phyloP scores from a whole-genome alignment of 164 flowering plant species.

The Tetracentron sinense region DNA sequence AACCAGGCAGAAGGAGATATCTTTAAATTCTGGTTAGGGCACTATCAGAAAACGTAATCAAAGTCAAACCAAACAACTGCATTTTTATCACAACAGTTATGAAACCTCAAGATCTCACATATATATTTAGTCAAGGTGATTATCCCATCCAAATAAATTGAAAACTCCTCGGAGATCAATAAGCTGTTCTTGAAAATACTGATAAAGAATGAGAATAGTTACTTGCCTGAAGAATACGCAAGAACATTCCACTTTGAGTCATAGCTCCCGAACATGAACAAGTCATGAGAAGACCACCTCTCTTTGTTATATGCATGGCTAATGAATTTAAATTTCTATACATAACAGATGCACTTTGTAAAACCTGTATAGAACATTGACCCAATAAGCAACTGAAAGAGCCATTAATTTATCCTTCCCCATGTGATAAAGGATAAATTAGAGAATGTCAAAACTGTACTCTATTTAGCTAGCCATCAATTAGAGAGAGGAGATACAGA shows the following conservation, averaged over 20 bases:
- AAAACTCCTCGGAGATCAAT: neutral
- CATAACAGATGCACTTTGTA: conserved; percentile 84
- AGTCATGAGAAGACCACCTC: conserved; percentile 95
- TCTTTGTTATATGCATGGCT: conserved; percentile 78
- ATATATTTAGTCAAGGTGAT: neutral
- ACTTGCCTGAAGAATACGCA: conserved; percentile 76
- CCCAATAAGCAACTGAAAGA: conserved; percentile 8
- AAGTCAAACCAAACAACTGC: too few relatives aligned
- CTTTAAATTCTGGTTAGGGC: too few relatives aligned
- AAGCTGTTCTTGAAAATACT: neutral
- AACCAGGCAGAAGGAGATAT: too few relatives aligned
- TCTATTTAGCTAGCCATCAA: too few relatives aligned
- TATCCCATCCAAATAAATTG: neutral
- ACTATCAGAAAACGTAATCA: too few relatives aligned
- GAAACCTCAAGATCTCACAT: too few relatives aligned
- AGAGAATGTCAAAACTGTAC: neutral
- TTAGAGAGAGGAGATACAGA: too few relatives aligned
- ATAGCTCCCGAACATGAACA: conserved; percentile 99
- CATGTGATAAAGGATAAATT: neutral
- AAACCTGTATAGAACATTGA: conserved; percentile 45
- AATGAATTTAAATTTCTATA: conserved; percentile 79
- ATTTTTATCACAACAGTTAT: too few relatives aligned
- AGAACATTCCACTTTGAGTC: conserved; percentile 92
- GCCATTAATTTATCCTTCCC: neutral
- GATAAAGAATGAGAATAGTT: neutral